Base-by-base conservation (phyloP, 768 basidiomycete genomes). In the Phylloporus sp. region DNA sequence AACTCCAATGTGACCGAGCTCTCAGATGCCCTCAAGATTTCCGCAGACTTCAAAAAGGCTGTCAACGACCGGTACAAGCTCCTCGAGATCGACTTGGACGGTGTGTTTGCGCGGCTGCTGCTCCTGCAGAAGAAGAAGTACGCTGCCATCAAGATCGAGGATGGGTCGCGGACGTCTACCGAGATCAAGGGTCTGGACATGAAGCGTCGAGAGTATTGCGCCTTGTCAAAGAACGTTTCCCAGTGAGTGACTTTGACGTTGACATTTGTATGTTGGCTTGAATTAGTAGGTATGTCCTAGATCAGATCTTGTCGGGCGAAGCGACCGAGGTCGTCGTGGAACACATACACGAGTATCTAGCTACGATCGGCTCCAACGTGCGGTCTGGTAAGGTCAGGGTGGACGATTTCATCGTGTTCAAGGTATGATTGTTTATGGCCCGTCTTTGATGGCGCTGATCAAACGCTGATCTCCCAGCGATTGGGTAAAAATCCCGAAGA, bases 61-160 rank as follows among this genome's bases (percentile, higher is more conserved):
- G 94, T 98, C 58, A 99, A 99, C 59, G 91, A 98, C 48, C 81
- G 88, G 17, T 98, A 97, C 71, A 89, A 80, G 62, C 78, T 97
- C 20, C 83, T 99, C 37, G 96, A 99, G 64, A 99, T 99, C 50
- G 96, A 99, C 62, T 76, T 97, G 14, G 95, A 99, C 59, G 82
- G 87, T 3, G 79, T 98, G 28, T 99, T 99, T 72, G 82, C 95
- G 60, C 81, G 96, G 1, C 74, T 99, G 33, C 69, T 99, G 2
- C 77, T 99, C 10, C 70, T 99, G 44, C 95, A 98, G 61, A 99
- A 99, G 78, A 99, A 99, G 75, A 98, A 99, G 69, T 99, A 99
- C 56, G 96, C 96, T 0, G 96, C 96, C 0, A 74, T 97, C 64
- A 97, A 96, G 69, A 82, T 97, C 33, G 90, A 93, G 57, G 90